Evolutionary conservation across 352 stramenopile genomes (phyloP).

Genomic region (Nothophytophthora sp.): DNA sequence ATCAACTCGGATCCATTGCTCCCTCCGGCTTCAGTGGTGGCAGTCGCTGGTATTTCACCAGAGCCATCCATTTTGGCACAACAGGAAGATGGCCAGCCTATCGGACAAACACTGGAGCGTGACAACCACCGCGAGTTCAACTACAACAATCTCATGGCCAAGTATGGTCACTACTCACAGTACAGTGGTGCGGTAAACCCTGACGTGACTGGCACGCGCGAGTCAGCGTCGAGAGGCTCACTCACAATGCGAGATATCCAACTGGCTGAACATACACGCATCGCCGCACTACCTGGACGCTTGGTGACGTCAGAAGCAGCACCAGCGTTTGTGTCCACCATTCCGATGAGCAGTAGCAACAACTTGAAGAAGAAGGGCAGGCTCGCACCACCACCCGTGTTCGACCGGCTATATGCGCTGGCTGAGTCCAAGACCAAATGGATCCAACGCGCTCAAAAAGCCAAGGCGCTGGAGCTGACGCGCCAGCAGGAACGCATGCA

Average conservation of each 20-base stretch:
- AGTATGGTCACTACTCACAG: constrained; percentile 74
- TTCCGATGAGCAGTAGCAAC: constrained; percentile 5
- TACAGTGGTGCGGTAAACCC: constrained; percentile 62
- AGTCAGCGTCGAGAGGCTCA: constrained; percentile 18
- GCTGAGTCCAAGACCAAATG: constrained; percentile 76
- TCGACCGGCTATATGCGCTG: constrained; percentile 67
- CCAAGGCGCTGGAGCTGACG: constrained; percentile 57
- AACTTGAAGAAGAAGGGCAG: constrained; percentile 36
- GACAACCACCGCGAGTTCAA: constrained; percentile 62
- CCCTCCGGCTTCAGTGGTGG: background rate
- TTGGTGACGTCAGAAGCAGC: constrained; percentile 4
- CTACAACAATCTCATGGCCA: constrained; percentile 76
- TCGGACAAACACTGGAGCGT: constrained; percentile 22
- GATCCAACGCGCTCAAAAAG: constrained; percentile 69
- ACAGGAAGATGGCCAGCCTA: background rate
- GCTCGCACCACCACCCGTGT: constrained; percentile 37
- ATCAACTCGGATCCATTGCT: background rate
- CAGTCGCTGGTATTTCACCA: background rate
- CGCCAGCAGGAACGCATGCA: constrained; percentile 43
- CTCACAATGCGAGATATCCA: constrained; percentile 41
- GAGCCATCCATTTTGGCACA: background rate
- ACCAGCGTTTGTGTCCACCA: constrained; percentile 22
- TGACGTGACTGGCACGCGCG: constrained; percentile 5
- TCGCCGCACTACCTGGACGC: constrained; percentile 14
- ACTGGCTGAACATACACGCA: constrained; percentile 29